phyloP scores from a whole-genome alignment of 495 filamentous ascomycete genomes.

The Umbilicaria muhlenbergii region DNA sequence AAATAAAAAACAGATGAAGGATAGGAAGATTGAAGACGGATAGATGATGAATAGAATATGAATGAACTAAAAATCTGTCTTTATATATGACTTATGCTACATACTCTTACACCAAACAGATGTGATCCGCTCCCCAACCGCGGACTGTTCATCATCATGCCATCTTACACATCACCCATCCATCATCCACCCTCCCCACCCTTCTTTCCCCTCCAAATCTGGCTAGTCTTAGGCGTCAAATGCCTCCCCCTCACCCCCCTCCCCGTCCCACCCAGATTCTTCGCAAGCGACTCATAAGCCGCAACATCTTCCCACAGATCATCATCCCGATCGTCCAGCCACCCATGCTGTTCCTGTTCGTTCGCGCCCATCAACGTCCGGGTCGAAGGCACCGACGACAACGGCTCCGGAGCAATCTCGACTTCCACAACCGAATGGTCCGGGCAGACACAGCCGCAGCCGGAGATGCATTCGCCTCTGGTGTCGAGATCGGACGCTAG shows the following conservation, averaged over 20 bases:
- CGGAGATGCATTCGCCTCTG: slow-evolving; percentile 22
- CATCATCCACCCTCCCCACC: no score
- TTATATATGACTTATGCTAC: no score
- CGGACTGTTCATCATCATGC: no score
- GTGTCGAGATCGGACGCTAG: slow-evolving; percentile 15
- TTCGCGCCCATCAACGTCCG: slow-evolving; percentile 1
- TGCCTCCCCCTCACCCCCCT: neutral
- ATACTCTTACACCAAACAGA: no score
- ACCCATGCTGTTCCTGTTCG: slow-evolving; percentile 2
- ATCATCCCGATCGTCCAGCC: slow-evolving; percentile 15
- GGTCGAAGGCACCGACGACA: neutral
- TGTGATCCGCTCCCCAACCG: no score
- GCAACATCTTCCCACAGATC: slow-evolving; percentile 29
- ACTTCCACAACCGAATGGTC: slow-evolving; percentile 19
- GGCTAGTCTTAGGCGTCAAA: slow-evolving; percentile 2
- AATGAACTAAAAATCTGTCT: no score
- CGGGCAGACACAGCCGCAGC: slow-evolving; percentile 35
- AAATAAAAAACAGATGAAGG: no score
- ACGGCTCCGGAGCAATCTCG: slow-evolving; percentile 9
- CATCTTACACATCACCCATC: no score
- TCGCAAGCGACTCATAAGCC: slow-evolving; percentile 30
- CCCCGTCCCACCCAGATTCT: slow-evolving; percentile 23
- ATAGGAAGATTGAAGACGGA: no score
- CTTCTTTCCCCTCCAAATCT: slow-evolving; percentile 1
- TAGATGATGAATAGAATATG: no score